Conservation (phyloP, 2,329 filamentous ascomycete genomes). For the Verticillium nubilum region DNA sequence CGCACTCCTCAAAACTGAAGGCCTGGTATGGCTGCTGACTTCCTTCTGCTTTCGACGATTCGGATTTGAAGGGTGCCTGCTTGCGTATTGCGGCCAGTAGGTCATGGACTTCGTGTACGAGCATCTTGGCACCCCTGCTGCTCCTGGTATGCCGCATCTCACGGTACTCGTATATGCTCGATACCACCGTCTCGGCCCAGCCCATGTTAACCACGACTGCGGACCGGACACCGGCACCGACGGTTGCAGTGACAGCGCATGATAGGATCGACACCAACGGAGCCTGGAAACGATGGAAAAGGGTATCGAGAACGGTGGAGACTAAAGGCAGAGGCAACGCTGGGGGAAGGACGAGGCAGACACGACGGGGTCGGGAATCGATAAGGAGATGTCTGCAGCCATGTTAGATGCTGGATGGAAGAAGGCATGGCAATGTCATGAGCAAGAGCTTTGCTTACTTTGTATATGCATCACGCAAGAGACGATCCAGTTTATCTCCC, state of each 20-base stretch:
- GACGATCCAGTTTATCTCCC: constrained; percentile 80
- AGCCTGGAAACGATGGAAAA: constrained; percentile 77
- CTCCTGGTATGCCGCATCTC: constrained; percentile 69
- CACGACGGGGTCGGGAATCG: constrained; percentile 69
- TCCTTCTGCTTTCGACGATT: background rate
- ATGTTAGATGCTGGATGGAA: background rate
- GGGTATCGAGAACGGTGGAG: constrained; percentile 66
- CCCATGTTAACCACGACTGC: constrained; percentile 85
- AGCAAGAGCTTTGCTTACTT: constrained; percentile 44
- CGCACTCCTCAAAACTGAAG: constrained; percentile 67
- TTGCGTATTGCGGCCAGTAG: constrained; percentile 41
- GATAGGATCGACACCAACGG: constrained; percentile 79
- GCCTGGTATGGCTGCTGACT: background rate
- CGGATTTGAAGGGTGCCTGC: constrained; percentile 16
- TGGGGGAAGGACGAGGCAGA: constrained; percentile 73
- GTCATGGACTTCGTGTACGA: constrained; percentile 65
- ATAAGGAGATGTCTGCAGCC: constrained; percentile 53
- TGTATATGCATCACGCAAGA: constrained; percentile 74
- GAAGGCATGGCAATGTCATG: too few relatives aligned
- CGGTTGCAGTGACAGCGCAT: constrained; percentile 64
- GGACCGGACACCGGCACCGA: constrained; percentile 80
- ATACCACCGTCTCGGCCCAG: constrained; percentile 85
- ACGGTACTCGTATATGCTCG: constrained; percentile 84
- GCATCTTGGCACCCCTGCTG: constrained; percentile 65
- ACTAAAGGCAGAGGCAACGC: constrained; percentile 72